Base-by-base conservation (phyloP, 169 alveolate genomes). In the Theileria equi region DNA sequence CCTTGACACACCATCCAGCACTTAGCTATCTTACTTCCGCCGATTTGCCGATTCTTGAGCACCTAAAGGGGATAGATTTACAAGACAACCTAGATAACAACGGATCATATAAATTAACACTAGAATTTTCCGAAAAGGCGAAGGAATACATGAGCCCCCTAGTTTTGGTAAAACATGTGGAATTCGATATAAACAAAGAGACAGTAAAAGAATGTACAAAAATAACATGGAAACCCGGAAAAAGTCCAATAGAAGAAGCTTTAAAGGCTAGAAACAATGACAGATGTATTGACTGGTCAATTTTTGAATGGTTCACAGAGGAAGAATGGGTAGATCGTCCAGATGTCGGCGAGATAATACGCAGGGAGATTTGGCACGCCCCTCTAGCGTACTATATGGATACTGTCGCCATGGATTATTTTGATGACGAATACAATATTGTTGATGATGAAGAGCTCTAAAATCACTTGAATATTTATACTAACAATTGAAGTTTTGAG, bases 301-400 rank as follows among this genome's bases (percentile, higher is more conserved):
- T 90, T 13, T 81, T 88, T 60, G 88, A 88, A 77, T 69, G 92
- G 92, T 86, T 86, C 49, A 86, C 92, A 21, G 77, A 83, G 28
- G 92, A 86, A 6, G 92, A 86, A 41, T 77, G 88, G 81, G 77
- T 81, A n/a, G 84, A 86, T 47, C 49, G 86, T n/a, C 90, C 91
- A 2, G 95, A 92, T 55, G 81, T 92, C 21, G 96, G 96, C 0
- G 96, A 92, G 67, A 80, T 92, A 0, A 80, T 92, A n/a, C 60
- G 96, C 50, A 59, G 96, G 67, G 96, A 92, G 64, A 80, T 92
- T n/a, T 92, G 93, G 92, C 96, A 91, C 73, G 92, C 93, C 1
- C 96, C 96, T 11, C 81, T 92, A 23, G 86, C 94, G 13, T 90
- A 89, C 61, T 92, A 88, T 57, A 38, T 82, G 47, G 92, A 86